A percentile compares a stretch with the other conserved stretches of the same genome.
Evolutionary conservation across 164 flowering plant genomes (phyloP).

Genomic region (Dillenia suffruticosa): DNA sequence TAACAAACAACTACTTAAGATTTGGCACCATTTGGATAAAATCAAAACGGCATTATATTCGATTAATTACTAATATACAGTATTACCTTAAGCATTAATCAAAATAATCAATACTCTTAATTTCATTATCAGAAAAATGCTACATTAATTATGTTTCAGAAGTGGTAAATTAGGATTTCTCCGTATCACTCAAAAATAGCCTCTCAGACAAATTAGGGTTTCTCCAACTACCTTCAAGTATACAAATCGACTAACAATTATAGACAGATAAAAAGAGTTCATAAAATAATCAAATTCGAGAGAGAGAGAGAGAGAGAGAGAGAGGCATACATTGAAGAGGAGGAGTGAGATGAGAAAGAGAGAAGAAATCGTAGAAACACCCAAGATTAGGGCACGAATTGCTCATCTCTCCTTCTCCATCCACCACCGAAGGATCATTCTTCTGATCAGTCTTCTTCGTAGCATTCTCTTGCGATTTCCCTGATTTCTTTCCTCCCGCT

Average conservation of each 20-base stretch:
- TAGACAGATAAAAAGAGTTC: background rate
- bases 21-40: too few relatives aligned
- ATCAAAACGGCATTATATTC: too few relatives aligned
- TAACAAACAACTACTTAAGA: too few relatives aligned
- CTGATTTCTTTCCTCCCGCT: conserved; percentile 25
- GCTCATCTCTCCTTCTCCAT: conserved; percentile 69
- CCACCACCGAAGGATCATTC: conserved; percentile 17
- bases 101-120: background rate
- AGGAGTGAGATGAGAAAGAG: conserved; percentile 88
- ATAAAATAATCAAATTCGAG: background rate
- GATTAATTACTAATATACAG: too few relatives aligned
- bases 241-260: background rate
- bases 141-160: too few relatives aligned
- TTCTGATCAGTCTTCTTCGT: background rate
- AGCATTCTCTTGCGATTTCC: conserved; percentile 20
- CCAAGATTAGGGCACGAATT: conserved; percentile 76
- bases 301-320: conserved; percentile 8
- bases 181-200: too few relatives aligned
- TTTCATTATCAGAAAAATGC: background rate
- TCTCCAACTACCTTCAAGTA: too few relatives aligned
- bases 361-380: conserved; percentile 91
- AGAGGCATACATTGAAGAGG: conserved; percentile 72
- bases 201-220: too few relatives aligned
- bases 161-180: too few relatives aligned
- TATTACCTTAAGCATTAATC: too few relatives aligned